Evolutionary conservation across 768 basidiomycete species (phyloP).

Genomic region (Leccinum olivaceopallidum): DNA sequence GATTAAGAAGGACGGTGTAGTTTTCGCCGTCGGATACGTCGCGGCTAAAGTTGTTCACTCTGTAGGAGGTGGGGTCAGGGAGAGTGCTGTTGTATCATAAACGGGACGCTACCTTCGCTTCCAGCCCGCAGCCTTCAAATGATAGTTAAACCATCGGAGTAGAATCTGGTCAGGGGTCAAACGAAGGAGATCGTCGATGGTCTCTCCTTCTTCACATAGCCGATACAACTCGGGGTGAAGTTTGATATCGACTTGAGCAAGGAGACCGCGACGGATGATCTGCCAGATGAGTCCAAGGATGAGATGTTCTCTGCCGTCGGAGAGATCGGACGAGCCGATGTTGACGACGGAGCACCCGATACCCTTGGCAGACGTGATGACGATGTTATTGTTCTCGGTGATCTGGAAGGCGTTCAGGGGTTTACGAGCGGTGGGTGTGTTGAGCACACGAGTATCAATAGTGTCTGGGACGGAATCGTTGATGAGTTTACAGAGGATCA

Average conservation of each 20-base stretch:
- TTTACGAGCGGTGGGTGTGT: slow-evolving; percentile 79
- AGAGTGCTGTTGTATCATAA: background rate
- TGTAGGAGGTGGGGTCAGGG: slow-evolving; percentile 30
- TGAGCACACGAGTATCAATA: slow-evolving; percentile 97
- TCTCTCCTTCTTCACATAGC: slow-evolving; percentile 95
- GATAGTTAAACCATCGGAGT: slow-evolving; percentile 99
- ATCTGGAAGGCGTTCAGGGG: slow-evolving; percentile 98
- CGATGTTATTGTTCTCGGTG: slow-evolving; percentile 99
- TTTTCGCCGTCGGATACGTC: slow-evolving; percentile 98
- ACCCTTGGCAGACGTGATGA: slow-evolving; percentile 96
- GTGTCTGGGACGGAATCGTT: slow-evolving; percentile 99
- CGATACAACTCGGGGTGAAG: slow-evolving; percentile 96
- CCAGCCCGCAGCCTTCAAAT: slow-evolving; percentile 95
- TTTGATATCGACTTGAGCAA: slow-evolving; percentile 97
- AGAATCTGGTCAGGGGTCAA: slow-evolving; percentile 97
- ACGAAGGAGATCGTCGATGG: slow-evolving; percentile 90
- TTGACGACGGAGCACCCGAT: slow-evolving; percentile 99
- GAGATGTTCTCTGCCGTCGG: slow-evolving; percentile 93
- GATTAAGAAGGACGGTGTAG: slow-evolving; percentile 94
- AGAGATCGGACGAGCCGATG: slow-evolving; percentile 90
- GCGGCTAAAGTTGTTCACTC: slow-evolving; percentile 96
- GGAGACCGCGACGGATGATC: slow-evolving; percentile 90
- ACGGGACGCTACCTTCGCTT: slow-evolving; percentile 59
- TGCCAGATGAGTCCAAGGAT: slow-evolving; percentile 99
- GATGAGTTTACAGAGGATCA: slow-evolving; percentile 97